Base-by-base conservation (phyloP, 2,329 filamentous ascomycete genomes). In the Lomentospora prolificans region DNA sequence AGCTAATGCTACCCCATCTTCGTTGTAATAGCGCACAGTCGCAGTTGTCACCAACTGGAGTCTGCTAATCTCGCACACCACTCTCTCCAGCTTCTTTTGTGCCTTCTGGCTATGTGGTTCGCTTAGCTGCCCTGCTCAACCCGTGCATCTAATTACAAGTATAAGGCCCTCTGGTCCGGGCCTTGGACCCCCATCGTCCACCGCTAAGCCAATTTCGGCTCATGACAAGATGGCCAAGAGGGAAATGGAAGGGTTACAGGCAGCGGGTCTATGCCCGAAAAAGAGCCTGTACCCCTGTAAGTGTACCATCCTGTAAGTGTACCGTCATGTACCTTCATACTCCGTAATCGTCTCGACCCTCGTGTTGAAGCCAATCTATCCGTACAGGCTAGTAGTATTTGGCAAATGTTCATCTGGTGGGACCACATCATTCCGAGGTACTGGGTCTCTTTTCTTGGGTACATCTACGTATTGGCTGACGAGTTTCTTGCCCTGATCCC, bases 241-340 rank as follows among this genome's bases (percentile, higher is more conserved):
- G 44, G 44, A 48, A 48, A 48, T 48, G 22, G 44, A 48, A 48
- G 44, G 44, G 44, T 48, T 22, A 19, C 19, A 48, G 44, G 44
- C 17, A 22, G 44, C 12, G 30, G 30, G 30, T 17, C 44, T 22
- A 22, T 2, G 30, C 10, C 7, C 8, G 44, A 48, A 48, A 48
- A 9, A 10, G 44, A 48, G 44, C 22, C 44, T 5, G 36, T 9
- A 10, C 24, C 44, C 22, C 44, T 48, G 6, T 5, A 4, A 10
- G 6, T 17, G 17, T 22, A 8, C 44, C 14, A 3, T 41, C 4
- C 36, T 17, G n/a, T 41, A 41, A 17, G n/a, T n/a, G n/a, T n/a
- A n/a, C n/a, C n/a, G n/a, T n/a, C n/a, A n/a, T n/a, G n/a, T n/a
- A n/a, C n/a, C n/a, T n/a, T n/a, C n/a, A n/a, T n/a, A n/a, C n/a